Conservation (phyloP, 2,329 filamentous ascomycete species). For the Orbilia quercus region DNA sequence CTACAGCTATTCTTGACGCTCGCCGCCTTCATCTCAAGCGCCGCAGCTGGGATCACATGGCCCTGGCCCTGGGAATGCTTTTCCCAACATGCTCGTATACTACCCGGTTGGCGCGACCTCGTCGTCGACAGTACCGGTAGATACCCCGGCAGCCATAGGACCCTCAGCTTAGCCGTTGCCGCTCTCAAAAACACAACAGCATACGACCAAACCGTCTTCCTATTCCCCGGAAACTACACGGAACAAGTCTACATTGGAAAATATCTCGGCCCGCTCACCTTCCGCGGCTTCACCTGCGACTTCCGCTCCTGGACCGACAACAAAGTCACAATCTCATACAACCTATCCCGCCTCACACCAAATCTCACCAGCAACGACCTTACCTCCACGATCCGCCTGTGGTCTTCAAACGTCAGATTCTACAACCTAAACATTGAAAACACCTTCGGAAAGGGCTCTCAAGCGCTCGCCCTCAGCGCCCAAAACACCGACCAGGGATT, state of each 20-base stretch:
- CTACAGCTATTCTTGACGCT: slow-evolving; percentile 11
- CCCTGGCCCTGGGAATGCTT: slow-evolving; percentile 32
- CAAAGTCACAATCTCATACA: slow-evolving; percentile 68
- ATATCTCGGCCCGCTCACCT: slow-evolving; percentile 67
- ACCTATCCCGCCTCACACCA: slow-evolving; percentile 65
- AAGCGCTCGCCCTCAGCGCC: slow-evolving; percentile 69
- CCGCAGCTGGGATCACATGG: slow-evolving; percentile 28
- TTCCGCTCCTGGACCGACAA: slow-evolving; percentile 69
- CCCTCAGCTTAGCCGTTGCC: slow-evolving; percentile 27
- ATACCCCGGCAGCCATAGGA: slow-evolving; percentile 32
- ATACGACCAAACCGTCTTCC: slow-evolving; percentile 67
- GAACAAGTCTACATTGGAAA: slow-evolving; percentile 71
- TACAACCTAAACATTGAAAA: slow-evolving; percentile 74
- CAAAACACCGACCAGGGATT: slow-evolving; percentile 68
- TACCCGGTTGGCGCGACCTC: slow-evolving; percentile 33
- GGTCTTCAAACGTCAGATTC: slow-evolving; percentile 68
- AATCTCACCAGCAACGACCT: slow-evolving; percentile 67
- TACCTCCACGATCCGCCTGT: slow-evolving; percentile 66
- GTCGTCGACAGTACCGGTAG: slow-evolving; percentile 34
- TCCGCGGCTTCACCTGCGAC: slow-evolving; percentile 71
- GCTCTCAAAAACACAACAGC: slow-evolving; percentile 44
- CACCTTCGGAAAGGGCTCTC: slow-evolving; percentile 64
- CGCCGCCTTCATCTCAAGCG: slow-evolving; percentile 11
- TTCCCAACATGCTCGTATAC: slow-evolving; percentile 16
- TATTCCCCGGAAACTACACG: slow-evolving; percentile 71